Percentiles rank a stretch among this genome's conserved stretches.
Evolutionary conservation across 2,329 filamentous ascomycete species (phyloP).

Genomic region (Pestalotiopsis sp.): DNA sequence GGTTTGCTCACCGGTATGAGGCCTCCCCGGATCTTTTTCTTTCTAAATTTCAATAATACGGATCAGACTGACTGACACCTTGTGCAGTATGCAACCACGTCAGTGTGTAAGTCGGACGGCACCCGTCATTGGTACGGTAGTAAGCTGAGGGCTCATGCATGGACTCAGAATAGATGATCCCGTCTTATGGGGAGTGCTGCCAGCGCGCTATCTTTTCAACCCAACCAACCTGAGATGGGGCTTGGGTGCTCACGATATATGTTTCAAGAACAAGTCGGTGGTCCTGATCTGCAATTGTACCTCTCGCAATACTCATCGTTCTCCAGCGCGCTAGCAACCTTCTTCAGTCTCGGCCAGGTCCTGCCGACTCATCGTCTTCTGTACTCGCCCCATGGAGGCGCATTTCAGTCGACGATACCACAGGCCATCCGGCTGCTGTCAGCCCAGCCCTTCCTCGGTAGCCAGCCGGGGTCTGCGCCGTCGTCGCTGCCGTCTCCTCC

Average conservation of each 20-base stretch:
- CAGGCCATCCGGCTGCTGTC: conserved; percentile 86
- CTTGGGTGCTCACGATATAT: conserved; percentile 92
- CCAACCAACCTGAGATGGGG: conserved; percentile 83
- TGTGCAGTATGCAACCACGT: conserved; percentile 82
- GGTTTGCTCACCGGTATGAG: conserved; percentile 80
- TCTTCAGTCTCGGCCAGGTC: conserved; percentile 89
- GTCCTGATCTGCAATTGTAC: background rate
- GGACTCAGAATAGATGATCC: conserved; percentile 83
- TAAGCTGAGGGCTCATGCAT: conserved; percentile 18
- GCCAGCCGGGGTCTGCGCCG: conserved; percentile 15
- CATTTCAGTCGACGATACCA: conserved; percentile 87
- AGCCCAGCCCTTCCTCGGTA: conserved; percentile 48
- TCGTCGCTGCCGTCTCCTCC: background rate
- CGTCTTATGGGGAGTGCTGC: conserved; percentile 88
- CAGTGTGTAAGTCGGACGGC: conserved; percentile 71
- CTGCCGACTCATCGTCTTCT: conserved; percentile 83
- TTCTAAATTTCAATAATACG: conserved; percentile 17
- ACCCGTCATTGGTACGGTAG: conserved; percentile 17
- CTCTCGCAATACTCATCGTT: conserved; percentile 11
- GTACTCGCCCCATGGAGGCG: conserved; percentile 79
- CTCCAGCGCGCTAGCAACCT: conserved; percentile 67
- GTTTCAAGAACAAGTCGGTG: conserved; percentile 80
- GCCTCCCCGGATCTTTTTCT: conserved; percentile 9
- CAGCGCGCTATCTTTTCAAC: conserved; percentile 71
- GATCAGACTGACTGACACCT: background rate